Percentiles rank a stretch among this genome's conserved stretches.
phyloP scores from a whole-genome alignment of 257 asterid genomes.

The Gentiana straminea region DNA sequence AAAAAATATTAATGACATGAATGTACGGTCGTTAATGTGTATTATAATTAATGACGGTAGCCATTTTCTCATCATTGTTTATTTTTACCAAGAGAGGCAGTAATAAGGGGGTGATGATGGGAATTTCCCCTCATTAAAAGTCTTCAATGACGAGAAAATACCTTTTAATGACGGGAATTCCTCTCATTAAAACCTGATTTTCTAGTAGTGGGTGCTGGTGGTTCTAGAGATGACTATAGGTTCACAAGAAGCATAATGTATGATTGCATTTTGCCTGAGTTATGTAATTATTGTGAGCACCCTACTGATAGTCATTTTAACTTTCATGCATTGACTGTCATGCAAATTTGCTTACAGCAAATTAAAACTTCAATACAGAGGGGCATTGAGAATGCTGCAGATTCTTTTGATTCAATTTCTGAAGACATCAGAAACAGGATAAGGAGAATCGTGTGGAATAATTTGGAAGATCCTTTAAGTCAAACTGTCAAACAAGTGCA shows the following conservation, averaged over 20 bases:
- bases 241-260: constrained; percentile 54
- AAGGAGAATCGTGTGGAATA: constrained; percentile 78
- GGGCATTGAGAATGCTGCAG: constrained; percentile 16
- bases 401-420: constrained; percentile 45
- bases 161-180: no score
- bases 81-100: no score
- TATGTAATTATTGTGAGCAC: constrained; percentile 69
- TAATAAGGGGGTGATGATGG: no score
- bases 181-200: no score
- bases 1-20: no score
- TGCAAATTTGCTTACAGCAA: constrained; percentile 97
- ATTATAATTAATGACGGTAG: no score
- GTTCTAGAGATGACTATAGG: constrained; percentile 14
- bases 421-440: constrained; percentile 68
- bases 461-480: constrained; percentile 94
- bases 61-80: no score
- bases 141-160: no score
- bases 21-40: no score
- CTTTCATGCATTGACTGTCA: constrained; percentile 83
- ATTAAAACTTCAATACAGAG: constrained; percentile 58
- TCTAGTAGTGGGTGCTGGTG: constrained; percentile 14
- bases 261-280: constrained; percentile 86
- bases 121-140: no score
- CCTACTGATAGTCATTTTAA: constrained; percentile 84
- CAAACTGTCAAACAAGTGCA: constrained; percentile 96